A percentile compares a stretch with the other conserved stretches of the same genome.
phyloP scores from a whole-genome alignment of 2,329 filamentous ascomycete species.

The Daldinia eschscholtzii region DNA sequence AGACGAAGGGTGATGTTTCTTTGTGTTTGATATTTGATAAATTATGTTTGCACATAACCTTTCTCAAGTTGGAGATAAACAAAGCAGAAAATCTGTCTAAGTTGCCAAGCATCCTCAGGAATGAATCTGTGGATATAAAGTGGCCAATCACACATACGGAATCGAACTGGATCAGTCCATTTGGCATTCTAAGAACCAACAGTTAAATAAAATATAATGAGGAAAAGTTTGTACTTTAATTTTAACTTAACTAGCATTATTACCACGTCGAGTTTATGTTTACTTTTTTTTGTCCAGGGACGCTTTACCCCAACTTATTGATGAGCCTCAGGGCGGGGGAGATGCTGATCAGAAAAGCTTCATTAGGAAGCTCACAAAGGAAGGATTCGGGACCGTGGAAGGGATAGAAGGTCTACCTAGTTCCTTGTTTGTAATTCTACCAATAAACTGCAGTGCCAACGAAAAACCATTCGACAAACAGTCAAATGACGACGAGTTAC shows the following conservation, averaged over 20 bases:
- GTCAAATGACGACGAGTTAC: conserved; percentile 29
- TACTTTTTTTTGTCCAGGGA: conserved; percentile 12
- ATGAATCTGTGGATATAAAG: neutral
- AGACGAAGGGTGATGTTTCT: neutral
- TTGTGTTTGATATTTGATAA: neutral
- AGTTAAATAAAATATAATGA: neutral
- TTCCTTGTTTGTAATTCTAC: conserved; percentile 16
- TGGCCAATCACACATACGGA: neutral
- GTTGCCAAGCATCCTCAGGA: neutral
- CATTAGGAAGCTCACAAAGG: conserved; percentile 39
- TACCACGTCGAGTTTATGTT: conserved; percentile 13
- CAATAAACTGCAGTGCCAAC: conserved; percentile 22
- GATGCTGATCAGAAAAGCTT: conserved; percentile 28
- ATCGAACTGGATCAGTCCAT: neutral
- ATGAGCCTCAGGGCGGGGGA: conserved; percentile 43
- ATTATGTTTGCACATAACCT: neutral
- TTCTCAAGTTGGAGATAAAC: neutral
- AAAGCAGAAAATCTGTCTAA: neutral
- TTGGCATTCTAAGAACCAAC: neutral
- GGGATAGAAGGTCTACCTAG: neutral
- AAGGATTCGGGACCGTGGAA: conserved; percentile 26
- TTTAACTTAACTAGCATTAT: too few species aligned
- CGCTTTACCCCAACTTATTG: conserved; percentile 27
- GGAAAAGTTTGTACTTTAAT: neutral
- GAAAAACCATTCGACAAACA: conserved; percentile 21